Percentiles rank a stretch among this genome's conserved stretches.
Evolutionary conservation across 164 flowering plant species (phyloP).

Genomic region (Santalum album): DNA sequence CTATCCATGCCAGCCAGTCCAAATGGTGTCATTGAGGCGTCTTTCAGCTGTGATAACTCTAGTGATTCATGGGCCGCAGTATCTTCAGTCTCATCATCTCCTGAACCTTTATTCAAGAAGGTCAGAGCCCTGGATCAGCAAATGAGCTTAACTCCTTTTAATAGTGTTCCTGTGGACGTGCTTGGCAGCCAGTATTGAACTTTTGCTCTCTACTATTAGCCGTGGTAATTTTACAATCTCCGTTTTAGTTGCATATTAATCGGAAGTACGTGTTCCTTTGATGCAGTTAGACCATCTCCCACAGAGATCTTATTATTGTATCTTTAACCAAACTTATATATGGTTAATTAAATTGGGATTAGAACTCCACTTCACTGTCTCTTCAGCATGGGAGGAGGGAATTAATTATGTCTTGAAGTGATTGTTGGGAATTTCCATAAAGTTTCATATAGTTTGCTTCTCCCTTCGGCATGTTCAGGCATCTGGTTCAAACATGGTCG

Average conservation of each 20-base stretch:
- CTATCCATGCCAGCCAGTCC: slow-evolving; percentile 1
- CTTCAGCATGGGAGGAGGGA: slow-evolving; percentile 9
- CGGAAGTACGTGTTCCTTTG: slow-evolving; percentile 5
- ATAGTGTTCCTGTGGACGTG: background rate
- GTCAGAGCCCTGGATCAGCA: slow-evolving; percentile 30
- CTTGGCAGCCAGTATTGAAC: slow-evolving; percentile 6
- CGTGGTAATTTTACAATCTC: slow-evolving; percentile 13
- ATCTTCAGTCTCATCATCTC: slow-evolving; percentile 18
- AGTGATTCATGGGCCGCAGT: slow-evolving; percentile 34
- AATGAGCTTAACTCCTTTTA: background rate
- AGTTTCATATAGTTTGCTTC: background rate
- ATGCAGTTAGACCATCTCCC: slow-evolving; percentile 10
- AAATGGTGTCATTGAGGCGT: slow-evolving; percentile 25
- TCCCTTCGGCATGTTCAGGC: background rate
- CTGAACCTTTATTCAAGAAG: slow-evolving; percentile 28
- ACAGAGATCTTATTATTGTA: slow-evolving; percentile 1
- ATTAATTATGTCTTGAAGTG: background rate
- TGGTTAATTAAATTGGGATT: slow-evolving; percentile 4
- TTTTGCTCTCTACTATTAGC: slow-evolving; percentile 7
- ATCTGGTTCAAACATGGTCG: background rate
- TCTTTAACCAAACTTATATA: slow-evolving; percentile 13
- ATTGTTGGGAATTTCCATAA: background rate
- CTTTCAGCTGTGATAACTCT: slow-evolving; percentile 34
- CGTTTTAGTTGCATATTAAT: slow-evolving; percentile 12
- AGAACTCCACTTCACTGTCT: slow-evolving; percentile 6